Evolutionary conservation across 2,329 filamentous ascomycete genomes (phyloP).

Genomic region (Trichoderma endophyticum): DNA sequence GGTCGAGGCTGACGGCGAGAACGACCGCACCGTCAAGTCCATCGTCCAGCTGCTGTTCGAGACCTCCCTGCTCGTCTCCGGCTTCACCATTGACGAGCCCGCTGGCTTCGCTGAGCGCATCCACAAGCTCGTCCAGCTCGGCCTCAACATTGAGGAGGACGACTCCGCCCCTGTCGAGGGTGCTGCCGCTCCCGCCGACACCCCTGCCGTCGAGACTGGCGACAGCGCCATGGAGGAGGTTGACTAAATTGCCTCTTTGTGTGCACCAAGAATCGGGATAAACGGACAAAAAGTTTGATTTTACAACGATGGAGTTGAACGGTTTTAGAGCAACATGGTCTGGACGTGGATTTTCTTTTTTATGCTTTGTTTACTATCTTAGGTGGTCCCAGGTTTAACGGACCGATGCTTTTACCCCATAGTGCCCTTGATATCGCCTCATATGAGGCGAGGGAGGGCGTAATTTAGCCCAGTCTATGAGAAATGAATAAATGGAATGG

Average conservation of each 20-base stretch:
- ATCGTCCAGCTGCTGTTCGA: slow-evolving; percentile 98
- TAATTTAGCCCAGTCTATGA: slow-evolving; percentile 42
- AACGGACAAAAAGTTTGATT: slow-evolving; percentile 36
- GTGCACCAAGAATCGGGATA: slow-evolving; percentile 33
- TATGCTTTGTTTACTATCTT: slow-evolving; percentile 30
- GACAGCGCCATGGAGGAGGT: slow-evolving; percentile 99
- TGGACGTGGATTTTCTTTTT: slow-evolving; percentile 31
- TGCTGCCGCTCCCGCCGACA: slow-evolving; percentile 56
- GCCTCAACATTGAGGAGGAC: slow-evolving; percentile 93
- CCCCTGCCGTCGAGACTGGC: slow-evolving; percentile 57
- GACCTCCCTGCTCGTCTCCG: slow-evolving; percentile 96
- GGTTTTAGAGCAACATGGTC: slow-evolving; percentile 34
- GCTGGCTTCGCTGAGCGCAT: slow-evolving; percentile 98
- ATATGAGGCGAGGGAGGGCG: slow-evolving; percentile 30
- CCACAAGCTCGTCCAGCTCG: slow-evolving; percentile 98
- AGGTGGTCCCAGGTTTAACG: slow-evolving; percentile 25
- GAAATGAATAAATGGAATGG: slow-evolving; percentile 32
- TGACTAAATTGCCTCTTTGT: slow-evolving; percentile 62
- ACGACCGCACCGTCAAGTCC: slow-evolving; percentile 98
- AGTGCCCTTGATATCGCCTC: slow-evolving; percentile 31
- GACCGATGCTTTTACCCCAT: slow-evolving; percentile 31
- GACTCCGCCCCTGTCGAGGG: slow-evolving; percentile 67
- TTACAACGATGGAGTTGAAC: slow-evolving; percentile 43
- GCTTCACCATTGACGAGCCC: slow-evolving; percentile 99
- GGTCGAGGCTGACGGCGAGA: slow-evolving; percentile 96